Percentiles rank a stretch among this genome's conserved stretches.
These are phyloP conservation scores for Globisporangium paroecandrum DNA, from an alignment of 352 stramenopile species.

Conservation along the genomic window DNA sequence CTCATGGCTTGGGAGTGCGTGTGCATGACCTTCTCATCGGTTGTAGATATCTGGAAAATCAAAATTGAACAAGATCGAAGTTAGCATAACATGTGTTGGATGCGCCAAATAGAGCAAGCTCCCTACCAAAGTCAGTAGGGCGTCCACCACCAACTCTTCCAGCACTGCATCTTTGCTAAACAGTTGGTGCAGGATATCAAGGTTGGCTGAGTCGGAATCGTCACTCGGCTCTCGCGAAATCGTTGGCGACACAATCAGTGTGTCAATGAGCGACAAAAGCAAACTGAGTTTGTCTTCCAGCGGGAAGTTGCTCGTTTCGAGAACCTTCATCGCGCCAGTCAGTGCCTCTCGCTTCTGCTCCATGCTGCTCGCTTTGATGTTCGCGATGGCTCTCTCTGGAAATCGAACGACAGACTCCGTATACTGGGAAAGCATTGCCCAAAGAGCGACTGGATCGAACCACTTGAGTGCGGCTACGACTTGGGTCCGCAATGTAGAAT, in stretches of 20 bases:
- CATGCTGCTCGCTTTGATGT: conserved; percentile 8
- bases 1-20: conserved; percentile 53
- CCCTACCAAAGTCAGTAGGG: conserved; percentile 52
- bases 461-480: conserved; percentile 66
- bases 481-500: conserved; percentile 58
- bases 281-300: conserved; percentile 69
- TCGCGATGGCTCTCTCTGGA: not conserved
- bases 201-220: conserved; percentile 20
- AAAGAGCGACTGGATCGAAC: conserved; percentile 64
- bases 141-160: conserved; percentile 70
- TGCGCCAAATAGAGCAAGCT: not conserved
- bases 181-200: conserved; percentile 55
- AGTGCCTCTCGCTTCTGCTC: conserved; percentile 53
- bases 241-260: conserved; percentile 32
- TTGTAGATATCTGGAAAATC: conserved; percentile 38
- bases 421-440: conserved; percentile 66
- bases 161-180: conserved; percentile 62
- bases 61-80: not conserved
- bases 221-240: not conserved
- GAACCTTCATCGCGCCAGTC: conserved; percentile 57
- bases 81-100: not conserved
- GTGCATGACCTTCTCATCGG: conserved; percentile 54
- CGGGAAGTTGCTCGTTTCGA: conserved; percentile 54
- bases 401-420: conserved; percentile 40
- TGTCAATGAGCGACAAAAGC: conserved; percentile 58